Evolutionary conservation across 2,329 filamentous ascomycete species (phyloP).

Genomic region (Fulvia fulva): DNA sequence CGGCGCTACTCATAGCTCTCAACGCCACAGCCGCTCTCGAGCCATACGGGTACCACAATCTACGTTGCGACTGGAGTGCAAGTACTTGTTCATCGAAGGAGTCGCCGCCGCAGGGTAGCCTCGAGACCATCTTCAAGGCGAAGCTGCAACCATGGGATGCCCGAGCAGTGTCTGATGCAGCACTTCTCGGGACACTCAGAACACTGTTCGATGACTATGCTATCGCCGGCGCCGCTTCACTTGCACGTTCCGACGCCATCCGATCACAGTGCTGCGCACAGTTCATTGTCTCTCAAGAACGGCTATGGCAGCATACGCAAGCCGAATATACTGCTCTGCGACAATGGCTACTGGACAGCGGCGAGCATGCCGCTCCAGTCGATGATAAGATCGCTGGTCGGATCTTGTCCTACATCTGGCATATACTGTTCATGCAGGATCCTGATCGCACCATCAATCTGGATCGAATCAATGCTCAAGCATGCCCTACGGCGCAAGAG

Average conservation of each 20-base stretch:
- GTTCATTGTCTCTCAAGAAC: constrained; percentile 49
- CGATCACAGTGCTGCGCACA: constrained; percentile 50
- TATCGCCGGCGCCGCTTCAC: constrained; percentile 35
- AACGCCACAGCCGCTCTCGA: constrained; percentile 39
- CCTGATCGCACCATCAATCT: constrained; percentile 30
- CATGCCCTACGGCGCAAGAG: constrained; percentile 38
- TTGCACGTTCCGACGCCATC: constrained; percentile 35
- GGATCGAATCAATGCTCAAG: constrained; percentile 36
- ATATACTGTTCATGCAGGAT: constrained; percentile 43
- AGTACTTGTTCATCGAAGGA: constrained; percentile 39
- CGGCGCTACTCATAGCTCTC: constrained; percentile 37
- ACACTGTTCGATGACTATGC: constrained; percentile 30
- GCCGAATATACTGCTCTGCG: constrained; percentile 51
- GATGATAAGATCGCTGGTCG: constrained; percentile 42
- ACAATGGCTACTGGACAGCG: constrained; percentile 50
- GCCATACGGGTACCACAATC: constrained; percentile 45
- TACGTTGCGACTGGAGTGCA: constrained; percentile 50
- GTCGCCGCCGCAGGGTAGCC: constrained; percentile 35
- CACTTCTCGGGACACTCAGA: constrained; percentile 17
- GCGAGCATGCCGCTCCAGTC: constrained; percentile 28
- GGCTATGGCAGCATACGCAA: constrained; percentile 47
- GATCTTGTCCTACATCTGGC: constrained; percentile 50
- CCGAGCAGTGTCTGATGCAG: constrained; percentile 27
- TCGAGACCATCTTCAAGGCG: constrained; percentile 39
- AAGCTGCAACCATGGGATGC: constrained; percentile 42